Base-by-base conservation (phyloP, 2,329 filamentous ascomycete genomes). In the Colletotrichum truncatum region DNA sequence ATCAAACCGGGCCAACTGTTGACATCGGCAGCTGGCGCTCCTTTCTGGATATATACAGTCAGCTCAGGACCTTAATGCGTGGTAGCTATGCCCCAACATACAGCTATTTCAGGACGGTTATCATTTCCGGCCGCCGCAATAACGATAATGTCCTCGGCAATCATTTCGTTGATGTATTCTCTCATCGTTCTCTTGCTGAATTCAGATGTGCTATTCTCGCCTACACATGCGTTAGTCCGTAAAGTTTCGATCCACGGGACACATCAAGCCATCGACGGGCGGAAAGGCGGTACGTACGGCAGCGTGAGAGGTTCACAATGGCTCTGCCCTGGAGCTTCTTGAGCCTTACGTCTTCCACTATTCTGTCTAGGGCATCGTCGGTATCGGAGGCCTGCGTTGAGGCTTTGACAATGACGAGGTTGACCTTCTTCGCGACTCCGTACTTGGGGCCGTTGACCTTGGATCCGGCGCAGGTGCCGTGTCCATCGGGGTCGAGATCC, bases 381-480 rank as follows among this genome's bases (percentile, higher is more conserved):
- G 52, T 55, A 16, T 55, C 52, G n/a, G 12, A 12, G 1, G 1
- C 9, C 9, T 4, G 2, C 4, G 1, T 21, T n/a, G 16, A 3
- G 1, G 52, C n/a, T 5, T 55, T 55, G 4, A 55, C 52, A 4
- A 55, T 3, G 11, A 55, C 52, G 11, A 55, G 3, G 11, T 23
- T 32, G 16, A 16, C 52, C 1, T 55, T 2, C 38, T 55, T 55
- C 5, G 52, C 52, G 3, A 43, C 38, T 32, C 52, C 52, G 5
- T 32, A 55, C n/a, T 32, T 55, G 11, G 38, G 52, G 5, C 52
- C 52, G 25, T 55, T 55, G 2, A 55, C 23, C 38, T 45, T 55
- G 1, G 52, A 55, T 14, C 16, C 52, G 11, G n/a, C 52, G 23
- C 38, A 55, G 4, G 18, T 45, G 34, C 52, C 38, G 16, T 43